Evolutionary conservation across 805 yeast genomes (phyloP), one percentile per base, ranked within the genome.

Genomic region (Wickerhamomyces bisporus): DNA sequence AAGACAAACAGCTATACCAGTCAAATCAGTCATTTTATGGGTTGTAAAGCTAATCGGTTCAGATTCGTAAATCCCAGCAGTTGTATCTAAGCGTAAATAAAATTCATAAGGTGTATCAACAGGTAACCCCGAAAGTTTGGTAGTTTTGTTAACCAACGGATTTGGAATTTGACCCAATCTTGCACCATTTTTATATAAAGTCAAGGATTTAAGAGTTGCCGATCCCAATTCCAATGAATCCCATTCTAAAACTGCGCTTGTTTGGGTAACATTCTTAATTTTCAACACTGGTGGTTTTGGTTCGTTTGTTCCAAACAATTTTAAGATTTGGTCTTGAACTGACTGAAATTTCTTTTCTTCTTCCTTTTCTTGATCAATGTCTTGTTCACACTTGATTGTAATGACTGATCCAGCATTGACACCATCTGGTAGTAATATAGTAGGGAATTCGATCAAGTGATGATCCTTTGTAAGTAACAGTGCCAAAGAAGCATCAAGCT

Each of bases 391-490:
- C 41, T 71, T 75, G 59, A 93, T 81, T 51, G 82, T 83, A 35
- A 93, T 86, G 37, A 93, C 83, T 11, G 96, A 85, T 3, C 98
- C 98, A 1, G 98, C 94, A 47, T 76, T 73, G 26, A 89, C 93
- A 28, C 91, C 89, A 49, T 81, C 84, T 8, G 98, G 98, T 32
- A 93, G 67, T 38, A 93, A 68, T 40, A 91, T 79, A 4, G 98
- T 87, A n/a, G 98, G 98, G 53, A 91, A 93, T 55, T 93, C 98
- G 47, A 93, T 89, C 44, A 91, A 71, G 57, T 89, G 96, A 60
- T 91, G 98, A 59, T 91, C 93, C 40, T 82, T 76, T 15, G 98
- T 91, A 27, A 94, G 74, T 32, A 93, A 70, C 33, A 93, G 70
- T 23, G 98, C 98, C 59, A 93, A 69, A 2, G 97, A 88, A 11